These are phyloP conservation scores for Entomortierella lignicola DNA, from an alignment of 192 early-diverging fungal species.

Conservation along the genomic window DNA sequence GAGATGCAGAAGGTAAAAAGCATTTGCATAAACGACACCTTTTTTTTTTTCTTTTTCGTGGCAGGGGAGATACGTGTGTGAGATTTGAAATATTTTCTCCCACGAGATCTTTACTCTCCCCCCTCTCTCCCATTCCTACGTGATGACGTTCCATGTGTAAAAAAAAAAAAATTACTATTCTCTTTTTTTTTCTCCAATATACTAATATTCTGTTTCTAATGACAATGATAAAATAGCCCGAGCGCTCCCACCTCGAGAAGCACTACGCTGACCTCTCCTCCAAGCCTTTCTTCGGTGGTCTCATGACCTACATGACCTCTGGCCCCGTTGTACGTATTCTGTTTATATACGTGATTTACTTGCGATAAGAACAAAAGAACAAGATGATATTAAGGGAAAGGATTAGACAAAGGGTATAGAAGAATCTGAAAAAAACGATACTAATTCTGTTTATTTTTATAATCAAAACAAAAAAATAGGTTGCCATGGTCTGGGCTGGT, in stretches of 20 bases:
- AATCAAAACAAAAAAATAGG: slow-evolving; percentile 8
- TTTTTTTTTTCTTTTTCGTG: not conserved
- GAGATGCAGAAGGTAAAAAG: slow-evolving; percentile 69
- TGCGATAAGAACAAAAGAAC: too few species aligned
- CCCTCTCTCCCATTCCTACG: not conserved
- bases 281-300: slow-evolving; percentile 90
- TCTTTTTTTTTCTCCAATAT: too few species aligned
- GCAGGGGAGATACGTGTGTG: not conserved
- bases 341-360: slow-evolving; percentile 2
- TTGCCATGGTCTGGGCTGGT: slow-evolving; percentile 86
- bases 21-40: not conserved
- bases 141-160: slow-evolving; percentile 8
- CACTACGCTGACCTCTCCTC: slow-evolving; percentile 89
- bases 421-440: too few species aligned
- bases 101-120: slow-evolving; percentile 2
- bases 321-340: slow-evolving; percentile 83
- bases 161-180: too few species aligned
- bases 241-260: slow-evolving; percentile 75
- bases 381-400: too few species aligned
- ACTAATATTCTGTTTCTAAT: slow-evolving; percentile 4
- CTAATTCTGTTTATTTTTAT: not conserved
- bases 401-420: too few species aligned
- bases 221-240: slow-evolving; percentile 46
- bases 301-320: slow-evolving; percentile 94
- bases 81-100: slow-evolving; percentile 8